Evolutionary conservation across 345 rosid genomes (phyloP).

Genomic region (Theobroma cacao): DNA sequence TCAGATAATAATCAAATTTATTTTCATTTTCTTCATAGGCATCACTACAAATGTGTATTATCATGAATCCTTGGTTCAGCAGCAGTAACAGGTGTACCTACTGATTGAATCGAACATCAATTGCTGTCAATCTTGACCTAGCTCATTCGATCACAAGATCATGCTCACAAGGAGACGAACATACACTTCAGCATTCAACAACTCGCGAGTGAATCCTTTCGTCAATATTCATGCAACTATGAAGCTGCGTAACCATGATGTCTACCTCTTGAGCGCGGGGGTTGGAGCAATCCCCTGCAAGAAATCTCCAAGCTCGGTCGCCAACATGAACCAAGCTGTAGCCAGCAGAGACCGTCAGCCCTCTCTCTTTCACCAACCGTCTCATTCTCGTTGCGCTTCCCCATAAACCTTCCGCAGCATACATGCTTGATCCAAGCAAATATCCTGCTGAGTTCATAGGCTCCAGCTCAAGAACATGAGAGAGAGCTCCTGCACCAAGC

Average conservation of each 20-base stretch:
- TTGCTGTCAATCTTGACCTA: too few species aligned
- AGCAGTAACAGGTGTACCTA: too few species aligned
- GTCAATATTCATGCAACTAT: slow-evolving; percentile 29
- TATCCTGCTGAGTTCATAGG: slow-evolving; percentile 58
- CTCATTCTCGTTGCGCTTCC: slow-evolving; percentile 46
- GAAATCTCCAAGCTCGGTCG: slow-evolving; percentile 29
- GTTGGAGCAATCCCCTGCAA: slow-evolving; percentile 50
- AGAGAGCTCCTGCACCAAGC: slow-evolving; percentile 33
- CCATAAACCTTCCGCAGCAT: slow-evolving; percentile 57
- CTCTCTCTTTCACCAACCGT: slow-evolving; percentile 49
- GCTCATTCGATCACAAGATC: too few species aligned
- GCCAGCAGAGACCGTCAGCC: slow-evolving; percentile 43
- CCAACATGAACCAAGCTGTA: slow-evolving; percentile 55
- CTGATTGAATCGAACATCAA: too few species aligned
- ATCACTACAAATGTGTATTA: too few species aligned
- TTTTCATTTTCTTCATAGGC: too few species aligned
- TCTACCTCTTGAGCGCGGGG: slow-evolving; percentile 23
- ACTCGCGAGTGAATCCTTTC: neutral
- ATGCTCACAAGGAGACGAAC: too few species aligned
- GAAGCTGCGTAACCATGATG: slow-evolving; percentile 30
- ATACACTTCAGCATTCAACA: too few species aligned
- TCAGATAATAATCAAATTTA: too few species aligned
- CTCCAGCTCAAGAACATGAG: slow-evolving; percentile 51
- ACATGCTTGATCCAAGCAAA: slow-evolving; percentile 52
- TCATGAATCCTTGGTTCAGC: too few species aligned